phyloP scores from a whole-genome alignment of 257 asterid genomes.

The Anisodus tanguticus region DNA sequence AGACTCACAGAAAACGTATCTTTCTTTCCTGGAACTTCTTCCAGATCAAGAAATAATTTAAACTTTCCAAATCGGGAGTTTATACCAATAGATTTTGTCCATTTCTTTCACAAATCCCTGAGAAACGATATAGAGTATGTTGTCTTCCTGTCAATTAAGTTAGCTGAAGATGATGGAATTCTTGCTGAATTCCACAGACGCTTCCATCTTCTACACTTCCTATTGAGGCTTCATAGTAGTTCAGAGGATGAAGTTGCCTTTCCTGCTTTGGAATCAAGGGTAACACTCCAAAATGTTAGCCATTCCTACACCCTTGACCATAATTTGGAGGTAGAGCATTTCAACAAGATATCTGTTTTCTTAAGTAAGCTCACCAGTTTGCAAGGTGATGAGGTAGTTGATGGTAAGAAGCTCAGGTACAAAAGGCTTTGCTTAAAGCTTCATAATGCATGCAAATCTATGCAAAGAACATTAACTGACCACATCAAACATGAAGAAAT shows the following conservation, averaged over 20 bases:
- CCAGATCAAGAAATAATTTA: constrained; percentile 33
- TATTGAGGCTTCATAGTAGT: constrained; percentile 64
- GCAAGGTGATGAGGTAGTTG: constrained; percentile 40
- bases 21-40: constrained; percentile 45
- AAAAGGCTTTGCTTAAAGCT: constrained; percentile 62
- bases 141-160: constrained; percentile 60
- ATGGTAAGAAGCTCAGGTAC: constrained; percentile 35
- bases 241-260: constrained; percentile 73
- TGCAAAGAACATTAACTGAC: constrained; percentile 69
- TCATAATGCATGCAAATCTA: constrained; percentile 63
- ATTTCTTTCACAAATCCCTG: constrained; percentile 70
- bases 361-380: constrained; percentile 53
- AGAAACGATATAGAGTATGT: constrained; percentile 62
- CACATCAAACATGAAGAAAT: constrained; percentile 76
- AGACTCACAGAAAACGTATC: constrained; percentile 48
- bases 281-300: constrained; percentile 64
- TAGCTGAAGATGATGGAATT: constrained; percentile 48
- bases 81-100: constrained; percentile 65
- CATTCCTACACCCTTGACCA: constrained; percentile 79
- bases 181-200: constrained; percentile 56
- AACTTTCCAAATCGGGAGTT: constrained; percentile 46
- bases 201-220: constrained; percentile 52
- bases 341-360: constrained; percentile 53
- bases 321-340: constrained; percentile 62
- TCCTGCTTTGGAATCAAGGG: constrained; percentile 84